Base-by-base conservation (phyloP, 495 filamentous ascomycete genomes). In the Massariosphaeria phaeospora region DNA sequence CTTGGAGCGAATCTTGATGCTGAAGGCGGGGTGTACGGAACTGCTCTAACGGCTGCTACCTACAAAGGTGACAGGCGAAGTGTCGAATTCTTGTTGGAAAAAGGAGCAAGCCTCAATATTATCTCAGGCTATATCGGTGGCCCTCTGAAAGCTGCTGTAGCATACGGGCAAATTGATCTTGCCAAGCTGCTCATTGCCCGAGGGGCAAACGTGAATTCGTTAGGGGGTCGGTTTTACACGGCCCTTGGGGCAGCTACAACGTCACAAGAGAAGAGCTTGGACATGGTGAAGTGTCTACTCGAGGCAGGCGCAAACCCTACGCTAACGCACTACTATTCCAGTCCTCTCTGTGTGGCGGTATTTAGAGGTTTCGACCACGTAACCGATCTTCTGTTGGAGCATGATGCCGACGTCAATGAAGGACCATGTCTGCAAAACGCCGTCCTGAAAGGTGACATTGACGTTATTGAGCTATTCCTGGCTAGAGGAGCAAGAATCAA, bases 31-130 rank as follows among this genome's bases (percentile, higher is more conserved):
- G 13, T 31, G 11, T 24, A 30, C n/a, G 49, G 49, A n/a, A 52
- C 49, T 3, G 24, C 49, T 9, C 26, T 52, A 7, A 30, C n/a
- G 13, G 26, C 34, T 6, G 35, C 49, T n/a, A 27, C 38, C 9
- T 34, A 31, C 24, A 42, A 10, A 9, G 25, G 20, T 4, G 17
- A 52, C 13, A 20, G 30, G 10, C 25, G 6, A 23, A 25, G 24
- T 21, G 20, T 52, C 18, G 13, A 43, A 20, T 31, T 42, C 7
- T 21, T 52, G 10, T 26, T 52, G 8, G 15, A 20, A 23, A 11
- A 26, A 42, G 49, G 49, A 3, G 49, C 49, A 21, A 27, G 43
- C n/a, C 10, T 43, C 25, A 52, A 52, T 25, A 27, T 23, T 18
- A 25, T 20, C 2, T 5, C n/a, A 13, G 39, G 49, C 4, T 42